These are phyloP conservation scores for Cyclotella distinguenda DNA, from an alignment of 108 stramenopile genomes.

Conservation along the genomic window DNA sequence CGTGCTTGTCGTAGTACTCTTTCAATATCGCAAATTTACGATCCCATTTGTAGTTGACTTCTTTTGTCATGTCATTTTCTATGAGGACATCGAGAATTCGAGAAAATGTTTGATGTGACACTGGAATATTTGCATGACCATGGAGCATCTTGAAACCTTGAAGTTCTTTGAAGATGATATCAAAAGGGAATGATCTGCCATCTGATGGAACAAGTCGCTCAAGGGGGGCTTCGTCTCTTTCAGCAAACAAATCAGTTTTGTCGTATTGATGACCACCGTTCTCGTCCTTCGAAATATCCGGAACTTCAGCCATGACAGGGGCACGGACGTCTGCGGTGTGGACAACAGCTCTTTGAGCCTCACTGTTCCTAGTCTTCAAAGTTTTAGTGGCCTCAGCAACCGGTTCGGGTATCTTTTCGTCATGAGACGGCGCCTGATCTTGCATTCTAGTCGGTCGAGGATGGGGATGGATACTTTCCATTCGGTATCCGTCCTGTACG, in stretches of 20 bases:
- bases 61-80: conserved; percentile 13
- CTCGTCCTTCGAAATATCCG: background rate
- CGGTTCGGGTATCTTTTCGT: background rate
- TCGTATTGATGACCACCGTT: background rate
- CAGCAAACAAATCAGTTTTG: background rate
- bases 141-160: conserved; percentile 4
- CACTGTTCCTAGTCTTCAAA: background rate
- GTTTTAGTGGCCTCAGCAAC: background rate
- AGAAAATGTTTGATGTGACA: conserved; percentile 14
- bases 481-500: conserved; percentile 1
- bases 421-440: background rate
- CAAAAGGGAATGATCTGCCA: conserved; percentile 12
- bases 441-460: background rate
- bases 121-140: conserved; percentile 16
- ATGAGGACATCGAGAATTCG: conserved; percentile 12
- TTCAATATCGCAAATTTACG: conserved; percentile 5
- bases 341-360: background rate
- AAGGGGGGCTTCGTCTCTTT: background rate
- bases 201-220: background rate
- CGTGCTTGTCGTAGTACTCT: conserved; percentile 37
- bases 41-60: conserved; percentile 19
- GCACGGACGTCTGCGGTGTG: background rate
- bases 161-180: conserved; percentile 6
- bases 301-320: background rate
- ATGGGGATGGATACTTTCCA: background rate